Evolutionary conservation across 2,329 filamentous ascomycete species (phyloP).

Genomic region (Beauveria medogensis): DNA sequence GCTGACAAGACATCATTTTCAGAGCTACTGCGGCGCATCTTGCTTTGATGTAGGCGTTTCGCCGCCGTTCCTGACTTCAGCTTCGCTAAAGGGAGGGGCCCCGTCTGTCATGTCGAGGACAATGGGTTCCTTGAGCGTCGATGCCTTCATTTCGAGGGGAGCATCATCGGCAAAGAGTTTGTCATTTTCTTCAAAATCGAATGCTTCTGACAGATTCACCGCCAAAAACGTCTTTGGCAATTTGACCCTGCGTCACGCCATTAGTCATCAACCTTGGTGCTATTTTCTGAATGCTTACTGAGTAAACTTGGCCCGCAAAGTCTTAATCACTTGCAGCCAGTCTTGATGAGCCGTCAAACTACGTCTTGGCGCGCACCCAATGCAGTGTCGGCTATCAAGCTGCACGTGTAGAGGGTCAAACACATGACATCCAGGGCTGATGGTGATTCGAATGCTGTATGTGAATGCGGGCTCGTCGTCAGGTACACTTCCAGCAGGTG

Average conservation of each 20-base stretch:
- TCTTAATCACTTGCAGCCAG: constrained; percentile 97
- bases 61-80: neutral
- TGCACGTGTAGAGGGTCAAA: constrained; percentile 95
- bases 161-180: constrained; percentile 40
- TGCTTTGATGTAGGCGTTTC: neutral
- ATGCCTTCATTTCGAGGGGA: constrained; percentile 39
- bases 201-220: constrained; percentile 56
- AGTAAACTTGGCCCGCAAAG: constrained; percentile 87
- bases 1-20: neutral
- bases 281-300: constrained; percentile 51
- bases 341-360: constrained; percentile 86
- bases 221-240: constrained; percentile 58
- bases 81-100: neutral
- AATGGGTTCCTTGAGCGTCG: constrained; percentile 21
- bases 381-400: constrained; percentile 92
- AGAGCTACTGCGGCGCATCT: neutral
- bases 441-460: constrained; percentile 93
- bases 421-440: constrained; percentile 91
- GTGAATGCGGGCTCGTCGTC: constrained; percentile 66
- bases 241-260: constrained; percentile 44
- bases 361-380: constrained; percentile 83
- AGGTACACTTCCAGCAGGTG: constrained; percentile 28
- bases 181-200: constrained; percentile 50
- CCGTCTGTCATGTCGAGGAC: neutral
- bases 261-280: neutral